Evolutionary conservation across 495 filamentous ascomycete species (phyloP), one percentile per base, ranked within the genome.

Genomic region (Penicillium parvum): DNA sequence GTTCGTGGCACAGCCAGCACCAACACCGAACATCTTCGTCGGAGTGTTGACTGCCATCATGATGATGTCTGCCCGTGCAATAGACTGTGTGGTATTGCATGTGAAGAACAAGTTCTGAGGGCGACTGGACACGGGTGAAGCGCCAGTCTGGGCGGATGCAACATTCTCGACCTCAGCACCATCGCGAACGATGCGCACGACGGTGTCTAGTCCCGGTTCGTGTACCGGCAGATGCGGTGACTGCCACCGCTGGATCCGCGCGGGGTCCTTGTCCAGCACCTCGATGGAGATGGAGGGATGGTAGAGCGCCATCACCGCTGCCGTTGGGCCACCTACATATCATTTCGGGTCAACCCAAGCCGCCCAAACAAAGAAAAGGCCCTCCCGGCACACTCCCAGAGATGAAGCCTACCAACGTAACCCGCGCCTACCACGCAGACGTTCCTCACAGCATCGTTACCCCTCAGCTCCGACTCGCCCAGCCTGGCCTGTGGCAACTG

Each of bases 1-100:
- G 49, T 91, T 83, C 5, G 83, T 84, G 10, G 86, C 86, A 38
- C 69, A 69, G 4, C 85, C 87, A 3, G 82, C 79, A 1, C 87
- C 87, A 7, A 80, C 52, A 10, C 87, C 87, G 18, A 72, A 75
- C 12, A 61, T 74, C 61, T 90, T 90, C 4, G 87, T 90, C 5
- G 87, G 87, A 0, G 87, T 94, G 55, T 89, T 86, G 25, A 94
- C 88, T 5, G 82, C 78, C 38, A 91, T 77, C 44, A 94, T 78
- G 46, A 91, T 75, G 26, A 91, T 69, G 50, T 91, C 86, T 2
- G 88, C 85, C 25, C 80, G 74, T 7, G 63, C 58, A 21, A 94
- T 83, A 11, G 68, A 72, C 20, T 60, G 65, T 17, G 71, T 73
- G 3, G 86, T 68, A 27, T 85, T 71, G 18, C 76, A 82, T 3